Evolutionary conservation across 768 basidiomycete genomes (phyloP).

Genomic region (Cubamyces lactineus): DNA sequence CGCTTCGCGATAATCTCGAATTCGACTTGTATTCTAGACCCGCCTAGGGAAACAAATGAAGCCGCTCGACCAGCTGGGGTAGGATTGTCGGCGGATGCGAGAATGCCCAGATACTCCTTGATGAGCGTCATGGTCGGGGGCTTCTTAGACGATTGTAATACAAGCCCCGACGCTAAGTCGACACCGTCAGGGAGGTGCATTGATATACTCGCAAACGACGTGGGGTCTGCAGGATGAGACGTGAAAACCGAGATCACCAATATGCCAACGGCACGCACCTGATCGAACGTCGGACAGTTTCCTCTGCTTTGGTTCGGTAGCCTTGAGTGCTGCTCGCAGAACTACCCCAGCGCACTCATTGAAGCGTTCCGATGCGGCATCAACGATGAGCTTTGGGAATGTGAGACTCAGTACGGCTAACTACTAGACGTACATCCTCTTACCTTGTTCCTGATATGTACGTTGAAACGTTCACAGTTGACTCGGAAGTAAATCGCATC

Average conservation of each 20-base stretch:
- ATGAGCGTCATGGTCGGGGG: constrained; percentile 59
- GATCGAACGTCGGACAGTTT: constrained; percentile 64
- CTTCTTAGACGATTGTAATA: constrained; percentile 55
- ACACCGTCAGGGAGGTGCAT: constrained; percentile 66
- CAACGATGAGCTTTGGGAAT: constrained; percentile 66
- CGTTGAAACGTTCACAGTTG: constrained; percentile 86
- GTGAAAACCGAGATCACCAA: not conserved
- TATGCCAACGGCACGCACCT: constrained; percentile 42
- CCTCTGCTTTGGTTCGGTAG: constrained; percentile 66
- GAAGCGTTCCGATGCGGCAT: constrained; percentile 76
- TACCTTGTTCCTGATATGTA: constrained; percentile 87
- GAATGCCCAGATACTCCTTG: constrained; percentile 80
- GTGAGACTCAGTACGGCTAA: not conserved
- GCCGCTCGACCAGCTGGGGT: constrained; percentile 67
- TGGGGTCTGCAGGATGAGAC: constrained; percentile 50
- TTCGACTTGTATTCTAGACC: constrained; percentile 79
- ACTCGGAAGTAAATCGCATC: constrained; percentile 79
- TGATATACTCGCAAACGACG: constrained; percentile 65
- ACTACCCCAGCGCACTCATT: constrained; percentile 76
- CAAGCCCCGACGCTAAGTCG: constrained; percentile 64
- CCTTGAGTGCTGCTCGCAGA: constrained; percentile 69
- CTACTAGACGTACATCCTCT: constrained; percentile 23
- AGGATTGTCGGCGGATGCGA: constrained; percentile 83
- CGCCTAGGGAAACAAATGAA: constrained; percentile 71
- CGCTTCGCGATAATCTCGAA: constrained; percentile 73